Percentiles rank a stretch among this genome's conserved stretches.
Evolutionary conservation across 176 grass and related monocot genomes (phyloP).

Genomic region (bread wheat (Triticum aestivum)): IWGSC_CS_RefSeq_v2.1 NC_057811.1:457770523-457771022

Average conservation of each 20-base stretch:
- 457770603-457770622: constrained; percentile 79
- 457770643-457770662: constrained; percentile 77
- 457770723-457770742: constrained; percentile 88
- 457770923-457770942: too few species aligned
- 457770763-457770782: constrained; percentile 81
- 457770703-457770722: constrained; percentile 88
- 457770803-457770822: constrained; percentile 79
- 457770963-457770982: too few species aligned
- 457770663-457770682: constrained; percentile 59
- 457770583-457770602: constrained; percentile 76
- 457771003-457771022: too few species aligned
- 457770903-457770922: too few species aligned
- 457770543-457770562: constrained; percentile 61
- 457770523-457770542: constrained; percentile 56
- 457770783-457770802: constrained; percentile 70
- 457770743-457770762: constrained; percentile 94
- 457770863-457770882: constrained; percentile 57
- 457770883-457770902: constrained; percentile 60
- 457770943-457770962: too few species aligned
- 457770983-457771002: too few species aligned
- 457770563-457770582: constrained; percentile 64
- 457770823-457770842: constrained; percentile 73
- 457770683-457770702: constrained; percentile 67
- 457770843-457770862: constrained; percentile 75
- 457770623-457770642: constrained; percentile 61